These are phyloP conservation scores for Epicoccum sorghinum DNA, from an alignment of 2,329 filamentous ascomycete genomes.

Conservation along the genomic window DNA sequence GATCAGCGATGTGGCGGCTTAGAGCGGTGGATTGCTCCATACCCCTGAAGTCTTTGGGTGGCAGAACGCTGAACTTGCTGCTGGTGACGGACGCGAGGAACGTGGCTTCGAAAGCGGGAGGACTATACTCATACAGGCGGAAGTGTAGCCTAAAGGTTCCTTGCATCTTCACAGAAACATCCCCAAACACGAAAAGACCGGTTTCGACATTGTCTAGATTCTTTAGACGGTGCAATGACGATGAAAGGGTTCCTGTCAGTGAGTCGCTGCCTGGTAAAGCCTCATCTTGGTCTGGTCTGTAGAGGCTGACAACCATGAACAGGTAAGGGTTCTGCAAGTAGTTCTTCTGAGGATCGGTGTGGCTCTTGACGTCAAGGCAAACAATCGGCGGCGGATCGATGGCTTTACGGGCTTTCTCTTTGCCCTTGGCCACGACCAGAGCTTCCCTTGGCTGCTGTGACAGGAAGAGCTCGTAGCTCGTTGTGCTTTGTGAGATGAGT, in stretches of 20 bases:
- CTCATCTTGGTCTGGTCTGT: constrained; percentile 55
- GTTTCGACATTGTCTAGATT: constrained; percentile 78
- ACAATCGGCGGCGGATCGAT: constrained; percentile 88
- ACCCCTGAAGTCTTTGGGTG: constrained; percentile 75
- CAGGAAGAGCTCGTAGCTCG: constrained; percentile 2
- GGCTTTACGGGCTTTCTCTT: constrained; percentile 85
- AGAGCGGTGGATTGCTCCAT: constrained; percentile 82
- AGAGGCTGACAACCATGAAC: constrained; percentile 65
- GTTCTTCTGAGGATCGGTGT: constrained; percentile 63
- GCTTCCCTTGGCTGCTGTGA: constrained; percentile 72
- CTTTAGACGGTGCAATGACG: constrained; percentile 81
- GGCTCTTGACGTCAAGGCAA: constrained; percentile 65
- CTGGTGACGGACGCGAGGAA: constrained; percentile 62
- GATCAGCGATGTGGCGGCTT: constrained; percentile 82
- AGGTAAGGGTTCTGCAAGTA: constrained; percentile 70
- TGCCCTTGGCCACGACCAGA: constrained; percentile 68
- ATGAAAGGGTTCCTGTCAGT: constrained; percentile 75
- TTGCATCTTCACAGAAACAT: constrained; percentile 78
- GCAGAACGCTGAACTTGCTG: constrained; percentile 68
- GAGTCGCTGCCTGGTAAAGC: constrained; percentile 55
- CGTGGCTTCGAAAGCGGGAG: constrained; percentile 48
- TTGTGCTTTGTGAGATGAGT: neutral
- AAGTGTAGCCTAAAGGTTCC: constrained; percentile 78
- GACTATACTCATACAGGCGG: constrained; percentile 65
- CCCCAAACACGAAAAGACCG: constrained; percentile 89